Conservation (phyloP, 2,329 filamentous ascomycete species). For the Decorospora gaudefroyi region DNA sequence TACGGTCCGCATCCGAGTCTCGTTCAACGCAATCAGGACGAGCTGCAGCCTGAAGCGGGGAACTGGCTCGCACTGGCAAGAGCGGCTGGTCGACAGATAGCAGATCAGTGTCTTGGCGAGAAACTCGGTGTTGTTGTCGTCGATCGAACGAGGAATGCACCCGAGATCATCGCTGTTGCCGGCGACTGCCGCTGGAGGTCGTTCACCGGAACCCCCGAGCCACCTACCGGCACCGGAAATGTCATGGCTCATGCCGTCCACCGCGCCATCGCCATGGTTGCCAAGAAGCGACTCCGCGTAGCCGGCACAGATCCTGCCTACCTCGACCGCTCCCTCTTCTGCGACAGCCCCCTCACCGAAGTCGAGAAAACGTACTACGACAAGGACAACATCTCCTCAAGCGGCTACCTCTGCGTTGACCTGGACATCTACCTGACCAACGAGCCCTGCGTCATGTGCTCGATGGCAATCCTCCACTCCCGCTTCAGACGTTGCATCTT, state of each 20-base stretch:
- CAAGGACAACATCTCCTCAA: slow-evolving; percentile 65
- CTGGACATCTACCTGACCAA: slow-evolving; percentile 94
- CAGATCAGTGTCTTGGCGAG: slow-evolving; percentile 65
- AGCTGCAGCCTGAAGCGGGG: slow-evolving; percentile 66
- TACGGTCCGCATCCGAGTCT: slow-evolving; percentile 81
- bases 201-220: slow-evolving; percentile 27
- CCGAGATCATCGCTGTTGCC: slow-evolving; percentile 70
- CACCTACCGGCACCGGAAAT: slow-evolving; percentile 61
- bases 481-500: slow-evolving; percentile 87
- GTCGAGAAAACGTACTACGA: slow-evolving; percentile 67
- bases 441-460: slow-evolving; percentile 95
- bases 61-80: slow-evolving; percentile 71
- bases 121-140: slow-evolving; percentile 76
- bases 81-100: slow-evolving; percentile 64
- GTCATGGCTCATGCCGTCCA: slow-evolving; percentile 78
- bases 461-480: slow-evolving; percentile 94
- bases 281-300: slow-evolving; percentile 57
- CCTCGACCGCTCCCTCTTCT: slow-evolving; percentile 58
- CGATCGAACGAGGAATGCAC: slow-evolving; percentile 55
- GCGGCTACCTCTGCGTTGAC: slow-evolving; percentile 91
- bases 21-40: slow-evolving; percentile 69
- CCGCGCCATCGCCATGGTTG: slow-evolving; percentile 81
- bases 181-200: slow-evolving; percentile 74
- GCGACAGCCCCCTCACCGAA: slow-evolving; percentile 69
- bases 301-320: slow-evolving; percentile 39